phyloP scores from a whole-genome alignment of 192 early-diverging fungal genomes.

The Backusella westeae region DNA sequence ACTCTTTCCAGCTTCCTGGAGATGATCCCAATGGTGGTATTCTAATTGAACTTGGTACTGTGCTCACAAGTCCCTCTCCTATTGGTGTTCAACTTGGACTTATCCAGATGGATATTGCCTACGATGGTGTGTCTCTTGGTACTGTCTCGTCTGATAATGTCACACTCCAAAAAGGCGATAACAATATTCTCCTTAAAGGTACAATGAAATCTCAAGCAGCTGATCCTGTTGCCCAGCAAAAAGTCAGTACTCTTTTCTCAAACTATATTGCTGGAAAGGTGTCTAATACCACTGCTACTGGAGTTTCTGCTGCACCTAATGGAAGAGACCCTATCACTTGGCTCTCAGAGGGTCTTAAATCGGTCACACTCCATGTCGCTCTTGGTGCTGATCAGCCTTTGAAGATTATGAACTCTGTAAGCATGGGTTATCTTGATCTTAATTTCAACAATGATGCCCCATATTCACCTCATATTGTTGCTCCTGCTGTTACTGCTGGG shows the following conservation, averaged over 20 bases:
- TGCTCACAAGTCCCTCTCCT: conserved; percentile 49
- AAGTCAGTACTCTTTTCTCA: conserved; percentile 50
- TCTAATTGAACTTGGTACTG: conserved; percentile 48
- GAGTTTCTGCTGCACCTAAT: conserved; percentile 52
- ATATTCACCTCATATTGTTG: conserved; percentile 48
- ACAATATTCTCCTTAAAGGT: conserved; percentile 49
- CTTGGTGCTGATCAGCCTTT: conserved; percentile 40
- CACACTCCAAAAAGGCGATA: conserved; percentile 36
- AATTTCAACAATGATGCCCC: conserved; percentile 42
- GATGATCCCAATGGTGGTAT: conserved; percentile 57
- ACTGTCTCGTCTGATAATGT: conserved; percentile 43
- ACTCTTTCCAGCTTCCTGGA: conserved; percentile 49
- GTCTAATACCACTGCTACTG: conserved; percentile 45
- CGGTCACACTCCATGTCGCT: conserved; percentile 48
- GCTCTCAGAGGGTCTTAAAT: conserved; percentile 48
- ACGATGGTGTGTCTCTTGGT: conserved; percentile 43
- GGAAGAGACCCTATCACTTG: conserved; percentile 46
- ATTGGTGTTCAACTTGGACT: conserved; percentile 57
- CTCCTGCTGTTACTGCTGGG: conserved; percentile 42
- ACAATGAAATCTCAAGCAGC: conserved; percentile 44
- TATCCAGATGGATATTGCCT: conserved; percentile 45
- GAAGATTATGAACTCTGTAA: conserved; percentile 50
- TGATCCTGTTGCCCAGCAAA: conserved; percentile 36
- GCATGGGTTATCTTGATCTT: conserved; percentile 52
- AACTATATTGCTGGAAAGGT: conserved; percentile 46